Conservation (phyloP, 805 yeast species). For the Saccharomycopsis sp. region DNA sequence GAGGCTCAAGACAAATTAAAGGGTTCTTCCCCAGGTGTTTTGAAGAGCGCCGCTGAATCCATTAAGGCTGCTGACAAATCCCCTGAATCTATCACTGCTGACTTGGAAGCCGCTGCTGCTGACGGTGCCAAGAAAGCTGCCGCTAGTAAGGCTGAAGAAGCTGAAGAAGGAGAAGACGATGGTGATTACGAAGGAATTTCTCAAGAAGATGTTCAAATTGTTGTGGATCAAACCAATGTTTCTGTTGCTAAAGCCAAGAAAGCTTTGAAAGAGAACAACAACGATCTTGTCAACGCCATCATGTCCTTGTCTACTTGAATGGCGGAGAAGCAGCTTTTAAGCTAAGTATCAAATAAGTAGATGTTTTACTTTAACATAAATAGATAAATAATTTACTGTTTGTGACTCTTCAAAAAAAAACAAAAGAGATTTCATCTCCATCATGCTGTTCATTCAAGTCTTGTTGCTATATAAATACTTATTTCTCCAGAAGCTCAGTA, state of each 20-base stretch:
- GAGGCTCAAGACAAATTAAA: constrained; percentile 65
- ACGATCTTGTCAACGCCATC: constrained; percentile 94
- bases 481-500: too few relatives aligned
- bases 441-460: too few relatives aligned
- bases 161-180: constrained; percentile 59
- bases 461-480: too few relatives aligned
- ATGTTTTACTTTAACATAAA: too few relatives aligned
- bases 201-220: constrained; percentile 74
- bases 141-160: constrained; percentile 33
- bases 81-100: constrained; percentile 77
- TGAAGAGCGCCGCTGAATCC: constrained; percentile 40
- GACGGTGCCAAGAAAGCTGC: constrained; percentile 37
- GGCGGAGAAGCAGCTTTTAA: too few relatives aligned
- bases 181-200: constrained; percentile 83
- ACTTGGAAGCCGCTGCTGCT: constrained; percentile 63
- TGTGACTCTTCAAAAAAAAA: too few relatives aligned
- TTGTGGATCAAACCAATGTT: constrained; percentile 86
- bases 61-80: constrained; percentile 33
- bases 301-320: constrained; percentile 76
- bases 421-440: too few relatives aligned
- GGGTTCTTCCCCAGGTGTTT: constrained; percentile 40
- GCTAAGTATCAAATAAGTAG: too few relatives aligned
- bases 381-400: too few relatives aligned
- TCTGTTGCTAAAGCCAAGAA: constrained; percentile 86
- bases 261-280: constrained; percentile 81